phyloP scores from a whole-genome alignment of 345 rosid genomes.

The Eucalyptus tenuipes region DNA sequence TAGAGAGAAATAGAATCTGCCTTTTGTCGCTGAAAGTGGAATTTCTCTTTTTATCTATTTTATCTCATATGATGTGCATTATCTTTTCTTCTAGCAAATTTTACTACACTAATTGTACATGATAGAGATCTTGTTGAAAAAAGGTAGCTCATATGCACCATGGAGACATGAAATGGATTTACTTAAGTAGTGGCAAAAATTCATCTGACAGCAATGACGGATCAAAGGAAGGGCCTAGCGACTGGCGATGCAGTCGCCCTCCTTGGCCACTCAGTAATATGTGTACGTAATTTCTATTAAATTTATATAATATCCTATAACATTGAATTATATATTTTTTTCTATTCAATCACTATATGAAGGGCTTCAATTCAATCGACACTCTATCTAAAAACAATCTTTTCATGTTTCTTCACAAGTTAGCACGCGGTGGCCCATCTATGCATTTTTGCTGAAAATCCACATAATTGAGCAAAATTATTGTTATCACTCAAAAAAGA shows the following conservation, averaged over 20 bases:
- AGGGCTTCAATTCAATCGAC: not conserved
- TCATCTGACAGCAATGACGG: rapidly evolving
- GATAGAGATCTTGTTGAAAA: not conserved
- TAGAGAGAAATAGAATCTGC: not conserved
- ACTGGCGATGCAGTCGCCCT: rapidly evolving
- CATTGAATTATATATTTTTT: not conserved
- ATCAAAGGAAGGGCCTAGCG: not conserved
- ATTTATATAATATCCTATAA: not conserved
- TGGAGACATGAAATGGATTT: not conserved
- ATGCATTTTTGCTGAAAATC: not conserved
- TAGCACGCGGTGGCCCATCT: not conserved
- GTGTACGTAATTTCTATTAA: not conserved
- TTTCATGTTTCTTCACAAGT: not conserved
- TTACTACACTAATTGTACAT: not conserved
- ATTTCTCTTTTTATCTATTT: not conserved
- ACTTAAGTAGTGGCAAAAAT: not conserved
- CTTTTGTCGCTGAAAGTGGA: not conserved
- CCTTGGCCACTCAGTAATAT: not conserved
- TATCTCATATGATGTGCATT: not conserved
- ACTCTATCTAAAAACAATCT: not conserved
- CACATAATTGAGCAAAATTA: not conserved
- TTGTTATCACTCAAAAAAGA: not conserved
- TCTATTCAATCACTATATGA: not conserved
- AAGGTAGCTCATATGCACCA: not conserved
- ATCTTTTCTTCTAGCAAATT: not conserved